Base-by-base conservation (phyloP, 139 green algal species). In the Chlorella sp. region DNA sequence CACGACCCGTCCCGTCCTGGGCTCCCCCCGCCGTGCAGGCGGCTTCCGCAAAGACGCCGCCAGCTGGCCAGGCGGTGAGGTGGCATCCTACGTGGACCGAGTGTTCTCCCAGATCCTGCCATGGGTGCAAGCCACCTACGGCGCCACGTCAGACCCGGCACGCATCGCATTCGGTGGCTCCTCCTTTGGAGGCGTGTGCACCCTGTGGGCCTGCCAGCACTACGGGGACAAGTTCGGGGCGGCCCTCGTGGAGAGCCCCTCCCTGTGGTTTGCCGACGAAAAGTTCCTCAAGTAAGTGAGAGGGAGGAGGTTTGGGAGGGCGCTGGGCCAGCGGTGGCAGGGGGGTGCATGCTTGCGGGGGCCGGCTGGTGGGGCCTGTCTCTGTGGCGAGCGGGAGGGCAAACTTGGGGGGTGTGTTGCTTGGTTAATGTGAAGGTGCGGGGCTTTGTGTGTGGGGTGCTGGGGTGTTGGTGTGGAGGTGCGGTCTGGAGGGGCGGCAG, bases 171-270 rank as follows among this genome's bases (percentile, higher is more conserved):
- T 95, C 86, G 94, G 91, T 0, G 94, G 94, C 61, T 93, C 91
- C 60, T 94, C 89, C 81, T 95, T 96, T 83, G 94, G 94, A n/a
- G 94, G 94, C 79, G 91, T 96, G 69, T 90, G 84, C 61, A 85
- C 91, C 2, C 91, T 96, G 24, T 88, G 22, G 18, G 81, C 78
- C 7, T 71, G 76, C 84, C 89, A 93, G 86, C 80, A 64, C 76
- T 84, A 81, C 40, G 36, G 28, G 7, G 66, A 73, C 83, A 42
- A 68, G n/a, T 95, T 94, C 86, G 90, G 85, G 30, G 80, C 83
- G 5, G 48, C 89, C 4, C 86, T 95, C 64, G 92, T 94, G 77
- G 92, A 95, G 90, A 93, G 91, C 89, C 92, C 92, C 86, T 92
- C 83, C 36, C 69, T 95, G 84, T 94, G 92, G 93, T 89, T 94